Evolutionary conservation across 2,329 filamentous ascomycete genomes (phyloP).

Genomic region (Colletotrichum sojae): DNA sequence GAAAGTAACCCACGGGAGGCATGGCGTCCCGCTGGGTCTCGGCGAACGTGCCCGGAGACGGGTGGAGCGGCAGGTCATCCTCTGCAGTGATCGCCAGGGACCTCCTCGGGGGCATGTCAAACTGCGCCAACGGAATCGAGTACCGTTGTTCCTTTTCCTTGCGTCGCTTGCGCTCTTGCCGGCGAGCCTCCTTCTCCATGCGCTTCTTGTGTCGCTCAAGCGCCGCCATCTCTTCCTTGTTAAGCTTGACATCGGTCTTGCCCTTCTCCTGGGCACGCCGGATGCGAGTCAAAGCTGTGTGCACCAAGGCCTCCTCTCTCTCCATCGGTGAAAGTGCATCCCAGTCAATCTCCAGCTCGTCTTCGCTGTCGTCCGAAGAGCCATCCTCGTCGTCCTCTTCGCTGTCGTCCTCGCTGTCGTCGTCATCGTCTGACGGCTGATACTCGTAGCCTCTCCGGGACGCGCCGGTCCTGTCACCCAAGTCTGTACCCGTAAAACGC

Average conservation of each 20-base stretch:
- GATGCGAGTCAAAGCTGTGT: slow-evolving; percentile 85
- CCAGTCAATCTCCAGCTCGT: slow-evolving; percentile 62
- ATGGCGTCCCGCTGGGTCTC: slow-evolving; percentile 53
- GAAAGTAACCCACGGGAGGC: slow-evolving; percentile 67
- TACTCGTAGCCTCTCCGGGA: slow-evolving; percentile 56
- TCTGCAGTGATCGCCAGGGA: slow-evolving; percentile 48
- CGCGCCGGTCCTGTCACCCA: slow-evolving; percentile 59
- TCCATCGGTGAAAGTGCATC: slow-evolving; percentile 71
- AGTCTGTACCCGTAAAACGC: slow-evolving; percentile 72
- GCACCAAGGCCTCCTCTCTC: slow-evolving; percentile 81
- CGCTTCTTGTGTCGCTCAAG: slow-evolving; percentile 78
- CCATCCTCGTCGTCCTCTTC: slow-evolving; percentile 54
- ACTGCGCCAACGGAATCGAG: slow-evolving; percentile 67
- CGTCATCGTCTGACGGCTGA: slow-evolving; percentile 52
- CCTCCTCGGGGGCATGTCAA: slow-evolving; percentile 60
- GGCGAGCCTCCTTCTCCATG: slow-evolving; percentile 62
- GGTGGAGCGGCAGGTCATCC: slow-evolving; percentile 55
- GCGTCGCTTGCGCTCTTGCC: slow-evolving; percentile 54
- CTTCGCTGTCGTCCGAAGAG: slow-evolving; percentile 42
- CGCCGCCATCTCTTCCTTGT: slow-evolving; percentile 83
- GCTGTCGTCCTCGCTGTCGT: slow-evolving; percentile 52
- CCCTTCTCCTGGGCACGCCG: slow-evolving; percentile 82
- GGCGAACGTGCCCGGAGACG: slow-evolving; percentile 54
- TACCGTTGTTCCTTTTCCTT: slow-evolving; percentile 63
- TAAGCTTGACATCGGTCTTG: slow-evolving; percentile 84